Percentiles rank a stretch among this genome's conserved stretches.
Evolutionary conservation across 2,329 filamentous ascomycete species (phyloP).

Genomic region (Fusarium sp.): DNA sequence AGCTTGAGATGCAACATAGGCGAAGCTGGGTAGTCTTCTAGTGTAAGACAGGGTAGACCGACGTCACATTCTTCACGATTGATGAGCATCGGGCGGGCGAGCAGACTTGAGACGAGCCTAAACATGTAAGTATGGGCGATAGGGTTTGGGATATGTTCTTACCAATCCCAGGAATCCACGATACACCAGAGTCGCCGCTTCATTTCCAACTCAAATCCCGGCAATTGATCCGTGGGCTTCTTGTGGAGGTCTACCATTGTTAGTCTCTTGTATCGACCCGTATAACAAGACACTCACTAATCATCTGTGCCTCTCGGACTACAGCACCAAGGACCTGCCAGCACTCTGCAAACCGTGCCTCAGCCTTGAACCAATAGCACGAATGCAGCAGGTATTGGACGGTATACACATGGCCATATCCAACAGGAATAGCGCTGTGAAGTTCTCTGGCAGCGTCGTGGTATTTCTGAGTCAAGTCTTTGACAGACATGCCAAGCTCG

Average conservation of each 20-base stretch:
- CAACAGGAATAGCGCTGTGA: slow-evolving; percentile 23
- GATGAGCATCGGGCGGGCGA: slow-evolving; percentile 27
- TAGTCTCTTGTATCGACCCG: rapidly evolving
- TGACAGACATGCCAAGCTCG: slow-evolving; percentile 9
- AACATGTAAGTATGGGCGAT: rapidly evolving
- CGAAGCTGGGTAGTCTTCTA: slow-evolving; percentile 22
- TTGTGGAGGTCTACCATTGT: slow-evolving; percentile 12
- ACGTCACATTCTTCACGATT: slow-evolving; percentile 21
- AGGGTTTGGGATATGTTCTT: rapidly evolving
- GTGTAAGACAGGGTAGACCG: slow-evolving; percentile 9
- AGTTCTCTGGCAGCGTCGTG: slow-evolving; percentile 26
- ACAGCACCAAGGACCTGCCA: slow-evolving; percentile 21
- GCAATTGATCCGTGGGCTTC: not conserved
- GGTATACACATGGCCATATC: slow-evolving; percentile 14
- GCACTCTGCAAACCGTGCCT: slow-evolving; percentile 24
- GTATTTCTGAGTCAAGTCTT: slow-evolving; percentile 14
- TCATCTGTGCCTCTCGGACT: slow-evolving; percentile 28
- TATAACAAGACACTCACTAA: not conserved
- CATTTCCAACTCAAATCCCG: slow-evolving; percentile 22
- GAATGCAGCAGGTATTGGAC: slow-evolving; percentile 21
- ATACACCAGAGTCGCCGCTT: slow-evolving; percentile 23
- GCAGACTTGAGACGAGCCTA: slow-evolving; percentile 15
- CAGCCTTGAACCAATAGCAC: slow-evolving; percentile 28
- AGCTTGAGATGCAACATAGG: slow-evolving; percentile 29
- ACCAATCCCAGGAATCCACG: slow-evolving; percentile 29